Base-by-base conservation (phyloP, 257 asterid species). In the Gynochthodes officinalis region DNA sequence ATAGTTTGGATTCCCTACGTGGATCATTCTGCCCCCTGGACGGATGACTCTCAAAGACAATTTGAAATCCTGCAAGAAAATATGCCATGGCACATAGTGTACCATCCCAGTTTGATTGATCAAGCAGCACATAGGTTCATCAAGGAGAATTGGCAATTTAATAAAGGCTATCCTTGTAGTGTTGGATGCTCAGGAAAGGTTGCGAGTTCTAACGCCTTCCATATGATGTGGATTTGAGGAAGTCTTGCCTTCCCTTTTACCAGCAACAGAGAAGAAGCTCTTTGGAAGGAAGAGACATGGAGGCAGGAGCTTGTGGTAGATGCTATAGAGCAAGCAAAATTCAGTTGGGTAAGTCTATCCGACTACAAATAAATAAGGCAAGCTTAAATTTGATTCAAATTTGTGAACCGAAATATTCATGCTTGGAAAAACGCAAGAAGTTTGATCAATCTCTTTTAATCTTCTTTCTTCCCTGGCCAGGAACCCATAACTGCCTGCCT, bases 161-260 rank as follows among this genome's bases (percentile, higher is more conserved):
- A 37, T 4, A 4, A 69, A 69, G 33, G 14, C 70, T 13, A 68
- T 68, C 18, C 57, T 75, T 14, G 79, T 59, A 6, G 79, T 68
- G 13, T 5, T 75, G 30, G 70, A 75, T 10, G 63, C 59, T 5
- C 57, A 25, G 79, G 75, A 28, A 69, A 69, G 30, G 21, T 76
- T 14, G 71, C 43, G 19, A 1, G 33, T 21, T 64, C 43, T 5
- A 69, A 76, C 61, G 79, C 79, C 15, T 19, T 76, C 49, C 79
- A 50, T 33, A 69, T 69, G 79, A 10, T 69, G 18, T 76, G 75
- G 71, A 76, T 69, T 33, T 76, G 79, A 71, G 50, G 71, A 59
- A 46, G 3, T 40, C 0, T 7, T 1, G 75, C 75, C 5, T 79
- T 18, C 33, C 82, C 82, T 7, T 78, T 73, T 59, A 73, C 76